Evolutionary conservation across 1,139 yeast species (phyloP), one percentile per base, ranked within the genome.

Genomic region (Hyphopichia fennica): DNA sequence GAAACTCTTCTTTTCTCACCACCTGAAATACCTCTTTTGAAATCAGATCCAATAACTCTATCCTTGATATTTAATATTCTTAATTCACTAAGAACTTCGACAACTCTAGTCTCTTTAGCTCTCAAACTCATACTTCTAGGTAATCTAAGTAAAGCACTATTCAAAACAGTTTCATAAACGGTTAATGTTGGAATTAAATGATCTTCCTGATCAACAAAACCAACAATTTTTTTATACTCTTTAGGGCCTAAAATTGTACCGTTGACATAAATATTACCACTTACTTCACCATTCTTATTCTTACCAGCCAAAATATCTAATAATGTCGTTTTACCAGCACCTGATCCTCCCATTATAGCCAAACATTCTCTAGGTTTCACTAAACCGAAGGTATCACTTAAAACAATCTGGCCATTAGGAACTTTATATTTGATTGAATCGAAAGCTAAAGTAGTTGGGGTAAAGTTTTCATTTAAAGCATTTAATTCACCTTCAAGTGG

Each of bases 301-400:
- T 93, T 93, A 39, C 84, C 86, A 1, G 98, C 98, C 45, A 93
- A 69, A 43, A 93, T 89, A 58, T 93, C 99, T 45, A 93, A 69
- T 36, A 93, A 65, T 0, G 99, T 93, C 0, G 99, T 91, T 59
- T 93, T 93, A 45, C 99, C 99, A 10, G 98, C 98, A 40, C 99
- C 99, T 0, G 97, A 90, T 3, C 97, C 97, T 35, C 99, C 99
- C 96, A 93, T 88, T 31, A 93, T 90, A 0, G 99, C 98, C 60
- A 91, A 62, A 49, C 96, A 86, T 60, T 91, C 91, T 34, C 96
- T 85, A 2, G 97, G 96, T 41, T 79, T 79, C 2, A 85, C 96
- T 15, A 80, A 53, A 8, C 99, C 99, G 54, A 79, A 82, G 1
- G 87, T 75, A 30, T 75, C 71, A 18, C 77, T 73, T 49, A 93